phyloP scores from a whole-genome alignment of 331 rosid genomes.

The Malus hybrid region DNA sequence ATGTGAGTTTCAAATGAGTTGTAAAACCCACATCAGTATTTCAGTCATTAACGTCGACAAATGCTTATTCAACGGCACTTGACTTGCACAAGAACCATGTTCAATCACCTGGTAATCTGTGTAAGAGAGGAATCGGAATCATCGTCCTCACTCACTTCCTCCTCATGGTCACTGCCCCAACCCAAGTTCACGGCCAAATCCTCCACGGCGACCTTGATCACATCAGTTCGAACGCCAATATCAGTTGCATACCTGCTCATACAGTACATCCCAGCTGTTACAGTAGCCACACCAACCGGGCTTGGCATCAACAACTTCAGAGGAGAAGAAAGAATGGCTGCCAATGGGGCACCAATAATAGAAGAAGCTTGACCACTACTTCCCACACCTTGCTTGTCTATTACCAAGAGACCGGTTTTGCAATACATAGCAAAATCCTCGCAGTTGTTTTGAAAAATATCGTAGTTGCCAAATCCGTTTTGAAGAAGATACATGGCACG shows the following conservation, averaged over 20 bases:
- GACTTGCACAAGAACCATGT: conserved; percentile 13
- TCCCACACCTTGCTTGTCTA: conserved; percentile 74
- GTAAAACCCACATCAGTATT: conserved; percentile 7
- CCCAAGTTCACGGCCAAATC: conserved; percentile 79
- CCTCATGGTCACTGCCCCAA: conserved; percentile 37
- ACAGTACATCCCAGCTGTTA: conserved; percentile 91
- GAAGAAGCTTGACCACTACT: conserved; percentile 97
- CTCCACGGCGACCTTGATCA: conserved; percentile 82
- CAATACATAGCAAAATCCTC: conserved; percentile 95
- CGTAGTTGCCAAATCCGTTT: conserved; percentile 89
- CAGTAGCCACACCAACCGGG: conserved; percentile 85
- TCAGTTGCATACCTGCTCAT: conserved; percentile 95
- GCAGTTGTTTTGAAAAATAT: conserved; percentile 78
- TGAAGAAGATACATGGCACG: conserved; percentile 97
- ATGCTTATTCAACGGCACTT: conserved; percentile 18
- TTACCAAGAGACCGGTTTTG: conserved; percentile 74
- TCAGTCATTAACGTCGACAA: conserved; percentile 10
- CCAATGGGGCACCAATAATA: conserved; percentile 80
- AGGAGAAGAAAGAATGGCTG: conserved; percentile 90
- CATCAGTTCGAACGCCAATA: conserved; percentile 83
- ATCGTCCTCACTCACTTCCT: conserved; percentile 27
- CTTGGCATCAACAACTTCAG: conserved; percentile 80
- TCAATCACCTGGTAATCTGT: conserved; percentile 36
- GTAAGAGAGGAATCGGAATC: conserved; percentile 23
- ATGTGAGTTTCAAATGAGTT: background rate